A percentile compares a stretch with the other conserved stretches of the same genome.
phyloP scores from a whole-genome alignment of 371 early-diverging fungal species.

The Zychaea mexicana region DNA sequence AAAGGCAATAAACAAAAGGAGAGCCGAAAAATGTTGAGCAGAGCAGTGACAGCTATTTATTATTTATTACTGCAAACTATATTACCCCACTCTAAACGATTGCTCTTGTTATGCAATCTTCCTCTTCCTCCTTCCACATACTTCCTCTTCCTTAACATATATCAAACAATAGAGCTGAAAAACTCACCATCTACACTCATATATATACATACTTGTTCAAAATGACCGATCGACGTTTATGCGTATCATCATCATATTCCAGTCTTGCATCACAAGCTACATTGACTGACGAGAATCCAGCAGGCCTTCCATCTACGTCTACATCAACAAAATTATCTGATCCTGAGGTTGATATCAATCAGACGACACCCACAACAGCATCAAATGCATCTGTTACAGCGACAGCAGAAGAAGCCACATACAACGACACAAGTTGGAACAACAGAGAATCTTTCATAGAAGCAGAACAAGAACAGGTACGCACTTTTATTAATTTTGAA shows the following conservation, averaged over 20 bases:
- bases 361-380: neutral
- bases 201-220: neutral
- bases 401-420: neutral
- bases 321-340: neutral
- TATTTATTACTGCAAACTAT: neutral
- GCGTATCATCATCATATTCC: slow-evolving; percentile 11
- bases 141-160: neutral
- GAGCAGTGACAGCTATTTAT: no score
- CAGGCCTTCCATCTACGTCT: neutral
- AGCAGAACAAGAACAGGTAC: neutral
- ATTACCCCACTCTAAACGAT: neutral
- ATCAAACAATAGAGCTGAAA: no score
- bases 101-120: neutral
- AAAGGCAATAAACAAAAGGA: no score
- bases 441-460: neutral
- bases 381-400: neutral
- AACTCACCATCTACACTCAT: no score
- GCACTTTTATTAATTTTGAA: no score
- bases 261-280: slow-evolving; percentile 34
- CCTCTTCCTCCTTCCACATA: neutral
- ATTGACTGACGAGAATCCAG: slow-evolving; percentile 28
- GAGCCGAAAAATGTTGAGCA: no score
- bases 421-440: neutral
- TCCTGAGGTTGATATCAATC: neutral
- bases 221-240: neutral